Evolutionary conservation across 2,329 filamentous ascomycete species (phyloP), one percentile per base, ranked within the genome.

Genomic region (Ophiostoma perfectum): DNA sequence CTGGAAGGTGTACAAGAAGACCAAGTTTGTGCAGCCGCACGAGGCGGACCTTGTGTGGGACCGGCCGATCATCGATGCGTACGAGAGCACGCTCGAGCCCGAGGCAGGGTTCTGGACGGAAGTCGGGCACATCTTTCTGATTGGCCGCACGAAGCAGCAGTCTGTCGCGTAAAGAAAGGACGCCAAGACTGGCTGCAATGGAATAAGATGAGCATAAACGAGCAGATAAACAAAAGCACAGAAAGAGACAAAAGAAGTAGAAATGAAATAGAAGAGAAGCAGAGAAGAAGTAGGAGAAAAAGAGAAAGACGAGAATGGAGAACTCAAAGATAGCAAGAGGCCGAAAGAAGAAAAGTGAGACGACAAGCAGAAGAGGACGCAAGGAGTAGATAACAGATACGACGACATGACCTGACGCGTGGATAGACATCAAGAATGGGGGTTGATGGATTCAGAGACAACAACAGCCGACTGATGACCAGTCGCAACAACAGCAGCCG

Each of bases 1-100:
- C 72, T 91, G 87, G 86, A 91, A 91, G 78, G 7, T 90, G 1
- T 27, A 86, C 75, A 86, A 87, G 78, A 80, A 79, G 68, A 90
- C 88, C 1, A 81, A 80, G 69, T 78, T 68, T 27, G 42, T 66
- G 3, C 70, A 66, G 2, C 67, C 71, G 6, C 68, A 68, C 55
- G 70, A 74, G 62, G 72, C 72, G 4, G 74, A 75, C 65, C 68
- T 75, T 60, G 64, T 74, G 7, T 74, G 74, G 74, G 74, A 75
- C 64, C 60, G 68, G 18, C 70, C 69, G n/a, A 39, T 60, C 8
- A 72, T 75, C 38, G 67, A 70, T 4, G 80, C 80, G 0, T 87
- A 88, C 68, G 72, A 69, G 68, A 27, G 39, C 12, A 39, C n/a
- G n/a, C 70, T 71, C 66, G 68, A 68, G 12, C 66, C 64, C 1